A percentile compares a stretch with the other conserved stretches of the same genome.
phyloP scores from a whole-genome alignment of 2,329 filamentous ascomycete species.

The Alternaria viburni region DNA sequence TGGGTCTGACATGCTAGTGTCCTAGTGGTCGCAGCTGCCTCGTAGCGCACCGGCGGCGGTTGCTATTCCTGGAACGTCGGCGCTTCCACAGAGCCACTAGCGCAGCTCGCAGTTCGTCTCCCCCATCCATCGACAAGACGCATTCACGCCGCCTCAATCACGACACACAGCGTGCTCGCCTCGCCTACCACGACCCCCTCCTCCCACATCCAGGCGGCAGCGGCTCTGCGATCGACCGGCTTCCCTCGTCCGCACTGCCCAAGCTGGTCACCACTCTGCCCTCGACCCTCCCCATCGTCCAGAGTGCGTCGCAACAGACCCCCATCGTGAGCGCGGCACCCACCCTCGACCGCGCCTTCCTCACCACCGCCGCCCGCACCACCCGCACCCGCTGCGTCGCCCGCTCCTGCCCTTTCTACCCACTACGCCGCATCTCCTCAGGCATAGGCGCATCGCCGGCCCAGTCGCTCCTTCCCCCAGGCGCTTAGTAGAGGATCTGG shows the following conservation, averaged over 20 bases:
- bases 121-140: conserved; percentile 34
- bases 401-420: conserved; percentile 23
- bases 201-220: conserved; percentile 25
- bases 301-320: conserved; percentile 18
- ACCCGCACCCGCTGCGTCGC: conserved; percentile 8
- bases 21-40: conserved; percentile 22
- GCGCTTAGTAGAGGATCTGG: conserved; percentile 53
- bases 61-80: conserved; percentile 18
- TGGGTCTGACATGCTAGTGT: conserved; percentile 10
- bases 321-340: conserved; percentile 3
- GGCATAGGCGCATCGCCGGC: conserved; percentile 42
- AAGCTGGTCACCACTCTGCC: conserved; percentile 26
- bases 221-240: conserved; percentile 34
- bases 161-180: conserved; percentile 14
- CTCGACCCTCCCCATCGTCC: not conserved
- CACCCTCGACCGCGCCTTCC: conserved; percentile 7
- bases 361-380: not conserved
- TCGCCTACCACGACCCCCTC: conserved; percentile 21
- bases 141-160: conserved; percentile 26
- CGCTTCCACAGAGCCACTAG: conserved; percentile 18
- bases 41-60: conserved; percentile 18
- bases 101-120: conserved; percentile 21
- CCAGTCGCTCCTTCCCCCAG: conserved; percentile 48
- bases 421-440: conserved; percentile 31
- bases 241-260: conserved; percentile 23